phyloP scores from a whole-genome alignment of 306 rosid species.

The Crotalaria pallida region DNA sequence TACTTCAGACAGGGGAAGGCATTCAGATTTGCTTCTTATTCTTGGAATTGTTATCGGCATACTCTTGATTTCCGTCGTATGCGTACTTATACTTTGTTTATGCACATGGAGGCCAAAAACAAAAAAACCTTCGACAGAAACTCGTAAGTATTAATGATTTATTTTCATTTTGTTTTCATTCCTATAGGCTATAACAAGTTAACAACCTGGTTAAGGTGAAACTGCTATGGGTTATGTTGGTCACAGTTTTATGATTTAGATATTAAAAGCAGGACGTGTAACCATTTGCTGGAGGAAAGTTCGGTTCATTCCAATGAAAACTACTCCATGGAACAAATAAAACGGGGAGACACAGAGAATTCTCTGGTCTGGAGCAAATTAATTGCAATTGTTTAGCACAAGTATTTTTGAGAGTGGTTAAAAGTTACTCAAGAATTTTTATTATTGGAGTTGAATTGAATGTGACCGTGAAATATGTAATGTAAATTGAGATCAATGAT shows the following conservation, averaged over 20 bases:
- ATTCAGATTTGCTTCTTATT: constrained; percentile 42
- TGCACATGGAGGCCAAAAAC: constrained; percentile 44
- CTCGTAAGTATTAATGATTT: constrained; percentile 45
- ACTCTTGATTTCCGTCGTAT: constrained; percentile 59
- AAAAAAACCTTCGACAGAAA: constrained; percentile 41
- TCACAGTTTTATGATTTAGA: not conserved
- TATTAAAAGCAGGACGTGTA: constrained; percentile 6
- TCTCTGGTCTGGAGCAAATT: not conserved
- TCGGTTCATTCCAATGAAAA: not conserved
- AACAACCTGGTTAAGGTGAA: not conserved
- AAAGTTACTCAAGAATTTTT: not conserved
- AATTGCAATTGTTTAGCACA: not conserved
- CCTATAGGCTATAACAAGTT: not conserved
- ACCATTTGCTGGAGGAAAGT: not conserved
- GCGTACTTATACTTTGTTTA: constrained; percentile 54
- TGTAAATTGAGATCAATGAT: not conserved
- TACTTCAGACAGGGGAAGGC: constrained; percentile 37
- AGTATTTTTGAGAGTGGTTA: not conserved
- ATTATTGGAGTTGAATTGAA: not conserved
- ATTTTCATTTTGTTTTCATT: not conserved
- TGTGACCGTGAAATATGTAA: not conserved
- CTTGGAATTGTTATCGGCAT: constrained; percentile 53
- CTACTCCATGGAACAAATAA: not conserved
- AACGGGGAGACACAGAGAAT: not conserved
- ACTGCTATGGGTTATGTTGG: not conserved